Conservation (phyloP, 768 basidiomycete genomes). For the Trametes sanguinea region DNA sequence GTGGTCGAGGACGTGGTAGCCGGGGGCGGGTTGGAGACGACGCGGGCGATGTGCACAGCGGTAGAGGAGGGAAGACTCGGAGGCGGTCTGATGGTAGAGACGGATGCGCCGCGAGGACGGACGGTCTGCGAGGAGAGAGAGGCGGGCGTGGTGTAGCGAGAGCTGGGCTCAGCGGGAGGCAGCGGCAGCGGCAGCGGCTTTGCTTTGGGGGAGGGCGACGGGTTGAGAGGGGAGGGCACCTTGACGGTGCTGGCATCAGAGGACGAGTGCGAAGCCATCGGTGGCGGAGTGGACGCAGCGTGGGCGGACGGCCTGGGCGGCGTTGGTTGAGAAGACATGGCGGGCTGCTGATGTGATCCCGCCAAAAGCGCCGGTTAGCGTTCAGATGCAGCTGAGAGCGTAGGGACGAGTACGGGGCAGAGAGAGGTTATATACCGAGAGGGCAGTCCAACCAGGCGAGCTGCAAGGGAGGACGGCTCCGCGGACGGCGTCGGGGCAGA, state of each 20-base stretch:
- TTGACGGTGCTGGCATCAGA: slow-evolving; percentile 7
- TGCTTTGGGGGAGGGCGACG: background rate
- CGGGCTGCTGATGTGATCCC: background rate
- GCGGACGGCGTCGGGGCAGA: too few relatives aligned
- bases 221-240: slow-evolving; percentile 11
- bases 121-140: slow-evolving; percentile 6
- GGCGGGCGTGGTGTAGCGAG: slow-evolving; percentile 1
- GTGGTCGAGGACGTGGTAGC: slow-evolving; percentile 11
- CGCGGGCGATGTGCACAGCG: slow-evolving; percentile 10
- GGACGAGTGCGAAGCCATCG: slow-evolving; percentile 1
- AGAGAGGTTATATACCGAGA: too few relatives aligned
- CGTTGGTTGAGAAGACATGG: background rate
- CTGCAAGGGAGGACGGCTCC: too few relatives aligned
- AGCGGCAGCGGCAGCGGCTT: background rate
- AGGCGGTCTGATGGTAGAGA: slow-evolving; percentile 26
- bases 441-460: too few relatives aligned
- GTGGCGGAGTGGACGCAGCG: background rate
- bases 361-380: too few relatives aligned
- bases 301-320: too few relatives aligned
- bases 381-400: too few relatives aligned
- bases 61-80: slow-evolving; percentile 23
- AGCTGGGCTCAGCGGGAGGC: background rate
- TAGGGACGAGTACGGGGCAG: too few relatives aligned
- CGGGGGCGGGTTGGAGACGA: slow-evolving; percentile 16
- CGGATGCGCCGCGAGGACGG: slow-evolving; percentile 21